Percentiles rank a stretch among this genome's conserved stretches.
Conservation (phyloP, 768 basidiomycete species). For the Collybia nuda region DNA sequence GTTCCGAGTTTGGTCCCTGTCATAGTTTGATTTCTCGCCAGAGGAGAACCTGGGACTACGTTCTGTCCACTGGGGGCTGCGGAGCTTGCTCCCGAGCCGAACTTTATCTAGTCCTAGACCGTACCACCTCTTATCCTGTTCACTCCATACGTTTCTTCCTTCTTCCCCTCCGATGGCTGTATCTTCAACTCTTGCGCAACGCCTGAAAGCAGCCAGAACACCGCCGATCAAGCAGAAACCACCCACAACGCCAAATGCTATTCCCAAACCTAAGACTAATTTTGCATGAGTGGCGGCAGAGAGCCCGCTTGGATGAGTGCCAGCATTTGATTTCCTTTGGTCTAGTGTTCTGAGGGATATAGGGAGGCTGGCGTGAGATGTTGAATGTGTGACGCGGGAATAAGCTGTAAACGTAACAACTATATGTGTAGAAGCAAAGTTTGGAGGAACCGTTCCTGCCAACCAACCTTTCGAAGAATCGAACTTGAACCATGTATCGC, state of each 20-base stretch:
- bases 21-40: conserved; percentile 7
- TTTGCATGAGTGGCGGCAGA: conserved; percentile 44
- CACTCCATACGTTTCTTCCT: conserved; percentile 56
- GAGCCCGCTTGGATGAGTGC: conserved; percentile 30
- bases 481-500: conserved; percentile 53
- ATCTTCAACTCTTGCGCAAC: conserved; percentile 58
- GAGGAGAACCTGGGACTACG: conserved; percentile 14
- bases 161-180: conserved; percentile 61
- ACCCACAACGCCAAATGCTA: conserved; percentile 64
- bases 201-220: conserved; percentile 54
- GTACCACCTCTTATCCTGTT: conserved; percentile 71
- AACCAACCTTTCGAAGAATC: conserved; percentile 44
- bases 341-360: conserved; percentile 44
- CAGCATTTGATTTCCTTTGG: conserved; percentile 35
- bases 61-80: conserved; percentile 12
- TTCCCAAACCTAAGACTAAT: conserved; percentile 56
- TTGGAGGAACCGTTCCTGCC: conserved; percentile 53
- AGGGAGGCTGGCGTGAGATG: conserved; percentile 61
- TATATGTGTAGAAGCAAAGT: conserved; percentile 40
- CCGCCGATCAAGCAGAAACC: conserved; percentile 54
- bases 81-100: conserved; percentile 18
- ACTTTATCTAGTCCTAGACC: conserved; percentile 41
- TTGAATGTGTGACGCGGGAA: conserved; percentile 64
- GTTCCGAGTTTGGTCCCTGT: conserved; percentile 10
- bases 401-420: conserved; percentile 66